Conservation (phyloP, 805 yeast genomes). For the Phaffomyces antillensis region DNA sequence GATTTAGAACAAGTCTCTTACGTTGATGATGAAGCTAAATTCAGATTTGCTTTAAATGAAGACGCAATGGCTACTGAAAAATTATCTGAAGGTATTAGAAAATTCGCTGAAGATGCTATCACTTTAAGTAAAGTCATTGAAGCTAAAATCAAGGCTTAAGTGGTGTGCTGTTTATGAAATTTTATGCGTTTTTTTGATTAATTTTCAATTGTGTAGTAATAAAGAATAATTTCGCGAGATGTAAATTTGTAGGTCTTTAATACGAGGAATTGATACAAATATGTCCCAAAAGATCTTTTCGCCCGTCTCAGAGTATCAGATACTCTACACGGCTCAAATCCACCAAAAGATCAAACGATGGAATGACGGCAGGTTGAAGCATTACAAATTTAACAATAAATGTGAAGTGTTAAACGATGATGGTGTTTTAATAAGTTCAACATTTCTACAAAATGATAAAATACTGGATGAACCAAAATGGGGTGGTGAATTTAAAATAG, state of each 20-base stretch:
- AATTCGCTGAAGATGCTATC: slow-evolving; percentile 87
- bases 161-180: not conserved
- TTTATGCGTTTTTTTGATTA: not conserved
- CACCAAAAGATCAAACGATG: slow-evolving; percentile 18
- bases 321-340: slow-evolving; percentile 17
- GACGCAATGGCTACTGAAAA: slow-evolving; percentile 99
- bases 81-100: slow-evolving; percentile 96
- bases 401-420: slow-evolving; percentile 13
- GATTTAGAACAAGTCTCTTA: slow-evolving; percentile 66
- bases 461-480: slow-evolving; percentile 5
- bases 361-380: slow-evolving; percentile 19
- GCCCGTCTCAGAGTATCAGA: slow-evolving; percentile 16
- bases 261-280: not conserved
- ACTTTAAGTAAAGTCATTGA: slow-evolving; percentile 66
- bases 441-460: slow-evolving; percentile 11
- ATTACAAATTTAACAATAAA: slow-evolving; percentile 18
- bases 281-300: slow-evolving; percentile 21
- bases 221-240: not conserved
- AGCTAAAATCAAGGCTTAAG: slow-evolving; percentile 41
- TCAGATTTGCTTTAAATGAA: slow-evolving; percentile 89
- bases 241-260: no score
- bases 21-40: slow-evolving; percentile 78
- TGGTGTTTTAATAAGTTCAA: slow-evolving; percentile 11
- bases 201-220: no score
- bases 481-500: slow-evolving; percentile 15